Evolutionary conservation across 2,329 filamentous ascomycete genomes (phyloP), one percentile per base, ranked within the genome.

Genomic region (Thermothelomyces thermophilus): DNA sequence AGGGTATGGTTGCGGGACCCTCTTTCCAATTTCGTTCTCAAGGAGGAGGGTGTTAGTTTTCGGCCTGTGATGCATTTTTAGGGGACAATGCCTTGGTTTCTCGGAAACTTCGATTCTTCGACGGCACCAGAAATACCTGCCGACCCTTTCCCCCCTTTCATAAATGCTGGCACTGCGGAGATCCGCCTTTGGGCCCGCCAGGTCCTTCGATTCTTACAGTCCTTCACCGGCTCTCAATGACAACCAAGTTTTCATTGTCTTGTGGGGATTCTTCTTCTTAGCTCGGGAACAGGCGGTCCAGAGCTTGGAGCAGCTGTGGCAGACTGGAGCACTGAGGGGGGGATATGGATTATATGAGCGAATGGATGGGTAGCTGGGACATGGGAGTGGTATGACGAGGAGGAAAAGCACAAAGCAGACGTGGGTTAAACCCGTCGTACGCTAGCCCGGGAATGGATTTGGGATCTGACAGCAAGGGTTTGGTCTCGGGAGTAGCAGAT

Each of bases 221-320:
- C 50, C 30, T 48, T 55, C 43, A 45, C 43, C 42, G 50, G 30
- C 22, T 41, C 45, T 39, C 40, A 46, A 46, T n/a, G 39, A 47
- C 39, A 42, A 48, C 17, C 28, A 30, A 13, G 20, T 34, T 19
- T 20, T 10, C 37, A 44, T 34, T 20, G 43, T 43, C 41, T 41
- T 40, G 17, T 16, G 28, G n/a, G 19, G 34, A 7, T 42, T 17
- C 30, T 43, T 40, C 41, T 47, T 30, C 43, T 44, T 31, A n/a
- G 51, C 47, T 53, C 48, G 48, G 54, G 43, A 50, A 54, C 55
- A 51, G 53, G 53, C 47, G 49, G 31, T 31, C 43, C 36, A 28
- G 41, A 31, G 48, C 22, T 46, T 9, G 41, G 22, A 45, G 34
- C 41, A 39, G 39, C 37, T 33, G 40, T 47, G 9, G 31, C 20